These are phyloP conservation scores for Blyttiomyces sp. DNA, from an alignment of 371 early-diverging fungal genomes.

Conservation along the genomic window DNA sequence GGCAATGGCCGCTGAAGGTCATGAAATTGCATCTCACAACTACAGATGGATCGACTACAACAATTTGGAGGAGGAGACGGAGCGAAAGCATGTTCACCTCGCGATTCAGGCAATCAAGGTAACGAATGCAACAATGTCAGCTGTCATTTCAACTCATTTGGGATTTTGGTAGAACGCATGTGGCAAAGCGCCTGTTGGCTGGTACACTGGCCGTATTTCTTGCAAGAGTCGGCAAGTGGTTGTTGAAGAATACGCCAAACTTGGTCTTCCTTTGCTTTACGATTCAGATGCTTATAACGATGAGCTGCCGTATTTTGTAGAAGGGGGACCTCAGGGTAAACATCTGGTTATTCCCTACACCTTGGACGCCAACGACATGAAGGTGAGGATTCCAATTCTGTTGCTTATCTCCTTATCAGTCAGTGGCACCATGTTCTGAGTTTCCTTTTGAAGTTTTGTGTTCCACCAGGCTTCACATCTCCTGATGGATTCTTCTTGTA, in stretches of 20 bases:
- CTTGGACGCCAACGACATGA: conserved; percentile 49
- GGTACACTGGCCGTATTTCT: conserved; percentile 48
- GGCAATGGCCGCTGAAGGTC: conserved; percentile 34
- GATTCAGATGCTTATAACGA: conserved; percentile 52
- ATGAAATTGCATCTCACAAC: conserved; percentile 49
- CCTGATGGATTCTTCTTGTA: conserved; percentile 43
- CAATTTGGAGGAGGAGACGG: conserved; percentile 16
- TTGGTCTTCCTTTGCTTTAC: conserved; percentile 41
- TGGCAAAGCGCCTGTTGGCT: conserved; percentile 43
- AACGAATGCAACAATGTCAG: no score
- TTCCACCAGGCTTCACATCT: conserved; percentile 45
- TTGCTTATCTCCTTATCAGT: background rate
- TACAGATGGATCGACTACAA: conserved; percentile 45
- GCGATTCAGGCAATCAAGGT: conserved; percentile 32
- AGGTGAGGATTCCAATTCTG: conserved; percentile 27
- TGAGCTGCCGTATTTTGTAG: conserved; percentile 46
- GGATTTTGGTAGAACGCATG: conserved; percentile 17
- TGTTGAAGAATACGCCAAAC: conserved; percentile 34
- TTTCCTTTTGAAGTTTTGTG: conserved; percentile 15
- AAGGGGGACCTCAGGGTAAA: conserved; percentile 5
- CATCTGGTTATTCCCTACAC: conserved; percentile 50
- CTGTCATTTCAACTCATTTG: no score
- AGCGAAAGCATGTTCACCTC: conserved; percentile 32
- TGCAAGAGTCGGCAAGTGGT: conserved; percentile 27
- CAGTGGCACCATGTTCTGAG: background rate